These are phyloP conservation scores for Aureobasidium melanogenum DNA, from an alignment of 2,329 filamentous ascomycete genomes.

Conservation along the genomic window DNA sequence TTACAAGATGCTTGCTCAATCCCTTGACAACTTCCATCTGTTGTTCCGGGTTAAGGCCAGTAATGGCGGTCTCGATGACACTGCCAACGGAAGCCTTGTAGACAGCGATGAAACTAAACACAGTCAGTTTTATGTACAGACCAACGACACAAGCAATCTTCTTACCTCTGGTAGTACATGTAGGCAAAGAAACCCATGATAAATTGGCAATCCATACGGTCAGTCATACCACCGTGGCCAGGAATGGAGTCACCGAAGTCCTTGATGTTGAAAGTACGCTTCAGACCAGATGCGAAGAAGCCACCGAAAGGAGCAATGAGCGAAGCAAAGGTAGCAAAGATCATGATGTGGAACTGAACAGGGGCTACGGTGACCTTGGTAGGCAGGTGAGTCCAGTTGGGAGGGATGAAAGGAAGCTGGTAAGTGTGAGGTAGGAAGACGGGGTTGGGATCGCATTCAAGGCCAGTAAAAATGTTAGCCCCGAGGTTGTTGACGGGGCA, in stretches of 20 bases:
- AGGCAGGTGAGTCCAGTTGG: conserved; percentile 62
- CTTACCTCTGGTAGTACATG: conserved; percentile 75
- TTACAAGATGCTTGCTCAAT: conserved; percentile 54
- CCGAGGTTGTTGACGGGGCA: conserved; percentile 96
- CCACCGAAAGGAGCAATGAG: conserved; percentile 95
- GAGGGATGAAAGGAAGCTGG: conserved; percentile 47
- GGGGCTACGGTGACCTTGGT: conserved; percentile 69
- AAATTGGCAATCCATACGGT: conserved; percentile 99
- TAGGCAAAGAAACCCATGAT: conserved; percentile 99
- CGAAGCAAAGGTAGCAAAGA: conserved; percentile 87
- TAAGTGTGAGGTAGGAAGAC: conserved; percentile 77
- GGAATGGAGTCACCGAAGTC: conserved; percentile 98
- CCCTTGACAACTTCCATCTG: conserved; percentile 70
- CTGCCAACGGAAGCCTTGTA: conserved; percentile 77
- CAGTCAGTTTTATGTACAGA: not conserved
- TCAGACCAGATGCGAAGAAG: conserved; percentile 95
- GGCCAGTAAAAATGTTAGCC: conserved; percentile 82
- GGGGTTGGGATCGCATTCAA: conserved; percentile 84
- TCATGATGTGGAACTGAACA: conserved; percentile 86
- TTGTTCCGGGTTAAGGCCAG: conserved; percentile 76
- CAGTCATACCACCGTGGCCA: conserved; percentile 94
- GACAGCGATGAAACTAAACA: conserved; percentile 72
- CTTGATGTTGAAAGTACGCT: conserved; percentile 99
- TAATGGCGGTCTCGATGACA: conserved; percentile 86
- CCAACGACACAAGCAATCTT: no score